phyloP scores from a whole-genome alignment of 2,329 filamentous ascomycete species.

The Paracoccidioides brasiliensis region DNA sequence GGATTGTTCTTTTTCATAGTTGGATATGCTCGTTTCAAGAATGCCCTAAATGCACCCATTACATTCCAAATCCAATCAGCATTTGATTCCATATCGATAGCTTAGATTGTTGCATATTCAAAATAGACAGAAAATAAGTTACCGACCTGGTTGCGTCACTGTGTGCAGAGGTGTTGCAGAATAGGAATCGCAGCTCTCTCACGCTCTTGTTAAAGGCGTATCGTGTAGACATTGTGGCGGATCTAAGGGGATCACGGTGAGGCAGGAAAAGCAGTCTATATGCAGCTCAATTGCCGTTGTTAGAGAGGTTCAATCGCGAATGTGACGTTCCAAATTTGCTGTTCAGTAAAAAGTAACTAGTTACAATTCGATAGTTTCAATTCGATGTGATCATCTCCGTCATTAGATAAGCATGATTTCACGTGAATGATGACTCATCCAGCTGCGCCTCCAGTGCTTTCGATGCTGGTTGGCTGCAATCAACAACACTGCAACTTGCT shows the following conservation, averaged over 20 bases:
- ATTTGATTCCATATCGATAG: not conserved
- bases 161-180: conserved; percentile 87
- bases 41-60: conserved; percentile 42
- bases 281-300: conserved; percentile 9
- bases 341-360: no score
- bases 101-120: not conserved
- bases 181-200: conserved; percentile 92
- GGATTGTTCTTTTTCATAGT: conserved; percentile 99
- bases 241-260: not conserved
- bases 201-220: conserved; percentile 81
- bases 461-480: not conserved
- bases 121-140: not conserved
- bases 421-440: conserved; percentile 1
- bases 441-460: no score
- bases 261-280: not conserved
- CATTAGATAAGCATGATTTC: not conserved
- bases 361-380: not conserved
- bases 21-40: conserved; percentile 82
- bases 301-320: not conserved
- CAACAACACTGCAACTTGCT: not conserved
- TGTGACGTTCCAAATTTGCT: no score
- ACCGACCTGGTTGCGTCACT: conserved; percentile 77
- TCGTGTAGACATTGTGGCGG: conserved; percentile 65
- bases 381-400: not conserved
- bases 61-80: not conserved